Evolutionary conservation across 306 rosid species (phyloP).

Genomic region (Cucurbita maxima): DNA sequence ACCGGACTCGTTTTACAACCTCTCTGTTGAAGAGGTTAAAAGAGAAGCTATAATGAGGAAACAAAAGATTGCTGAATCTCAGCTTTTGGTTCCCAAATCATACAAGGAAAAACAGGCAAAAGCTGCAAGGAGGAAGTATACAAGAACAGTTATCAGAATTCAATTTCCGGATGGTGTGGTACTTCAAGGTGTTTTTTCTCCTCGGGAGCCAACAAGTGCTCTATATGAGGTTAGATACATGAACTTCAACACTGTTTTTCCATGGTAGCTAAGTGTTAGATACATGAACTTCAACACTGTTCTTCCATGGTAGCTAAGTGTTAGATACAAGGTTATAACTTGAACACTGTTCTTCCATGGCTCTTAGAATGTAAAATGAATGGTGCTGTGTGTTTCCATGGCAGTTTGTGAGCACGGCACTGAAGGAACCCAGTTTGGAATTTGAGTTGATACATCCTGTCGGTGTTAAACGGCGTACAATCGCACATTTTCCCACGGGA

Average conservation of each 20-base stretch:
- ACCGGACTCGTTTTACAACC: constrained; percentile 77
- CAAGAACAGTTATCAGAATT: constrained; percentile 51
- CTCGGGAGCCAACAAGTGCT: constrained; percentile 60
- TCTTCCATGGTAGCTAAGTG: no score
- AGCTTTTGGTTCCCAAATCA: constrained; percentile 77
- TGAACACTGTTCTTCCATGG: not conserved
- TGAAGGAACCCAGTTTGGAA: constrained; percentile 65
- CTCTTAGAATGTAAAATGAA: not conserved
- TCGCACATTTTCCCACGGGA: constrained; percentile 49
- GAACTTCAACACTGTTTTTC: not conserved
- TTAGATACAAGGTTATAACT: no score
- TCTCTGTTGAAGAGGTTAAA: constrained; percentile 55
- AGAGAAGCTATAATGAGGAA: constrained; percentile 81
- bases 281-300: not conserved
- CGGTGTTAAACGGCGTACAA: constrained; percentile 42
- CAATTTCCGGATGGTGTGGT: constrained; percentile 94
- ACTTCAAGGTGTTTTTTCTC: constrained; percentile 77
- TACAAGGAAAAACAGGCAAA: constrained; percentile 82
- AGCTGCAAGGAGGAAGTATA: constrained; percentile 51
- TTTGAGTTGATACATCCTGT: constrained; percentile 78
- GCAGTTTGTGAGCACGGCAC: constrained; percentile 63
- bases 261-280: not conserved
- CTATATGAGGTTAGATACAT: constrained; percentile 52
- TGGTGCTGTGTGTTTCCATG: not conserved
- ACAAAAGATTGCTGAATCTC: constrained; percentile 82